These are phyloP conservation scores for Talaromyces stipitatus DNA, from an alignment of 495 filamentous ascomycete species.

Conservation along the genomic window DNA sequence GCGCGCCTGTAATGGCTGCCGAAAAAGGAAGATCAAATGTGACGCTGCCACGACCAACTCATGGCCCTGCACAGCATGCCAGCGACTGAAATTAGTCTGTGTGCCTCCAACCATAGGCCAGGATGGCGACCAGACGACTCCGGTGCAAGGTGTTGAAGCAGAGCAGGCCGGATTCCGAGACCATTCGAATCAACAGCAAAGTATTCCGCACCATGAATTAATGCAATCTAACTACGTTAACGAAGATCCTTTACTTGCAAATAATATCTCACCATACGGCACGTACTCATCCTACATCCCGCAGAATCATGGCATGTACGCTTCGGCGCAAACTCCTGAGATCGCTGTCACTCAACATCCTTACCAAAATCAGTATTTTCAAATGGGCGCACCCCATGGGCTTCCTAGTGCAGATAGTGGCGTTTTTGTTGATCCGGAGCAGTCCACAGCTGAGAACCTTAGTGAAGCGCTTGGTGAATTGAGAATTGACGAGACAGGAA, in stretches of 20 bases:
- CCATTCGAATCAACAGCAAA: slow-evolving; percentile 15
- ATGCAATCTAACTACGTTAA: slow-evolving; percentile 22
- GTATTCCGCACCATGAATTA: slow-evolving; percentile 25
- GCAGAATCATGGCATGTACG: slow-evolving; percentile 69
- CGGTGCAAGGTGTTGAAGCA: slow-evolving; percentile 20
- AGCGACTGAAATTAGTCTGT: slow-evolving; percentile 86
- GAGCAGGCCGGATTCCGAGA: slow-evolving; percentile 14
- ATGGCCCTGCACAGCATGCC: slow-evolving; percentile 95
- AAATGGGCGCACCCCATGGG: slow-evolving; percentile 46
- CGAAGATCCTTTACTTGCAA: slow-evolving; percentile 16
- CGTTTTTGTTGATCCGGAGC: slow-evolving; percentile 45
- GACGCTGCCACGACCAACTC: slow-evolving; percentile 97
- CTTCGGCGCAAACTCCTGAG: slow-evolving; percentile 58
- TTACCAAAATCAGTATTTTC: slow-evolving; percentile 43
- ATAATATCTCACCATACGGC: slow-evolving; percentile 21
- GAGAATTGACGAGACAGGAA: slow-evolving; percentile 79
- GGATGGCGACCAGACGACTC: slow-evolving; percentile 62
- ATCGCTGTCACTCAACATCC: slow-evolving; percentile 26
- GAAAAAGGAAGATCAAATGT: slow-evolving; percentile 80
- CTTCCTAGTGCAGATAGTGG: slow-evolving; percentile 31
- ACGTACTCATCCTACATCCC: slow-evolving; percentile 31
- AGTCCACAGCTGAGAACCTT: slow-evolving; percentile 62
- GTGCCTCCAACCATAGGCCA: slow-evolving; percentile 84
- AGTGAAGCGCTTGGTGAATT: slow-evolving; percentile 78
- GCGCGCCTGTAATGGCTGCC: slow-evolving; percentile 95